These are phyloP conservation scores for Hyaloperonospora brassicae DNA, from an alignment of 352 stramenopile genomes.

Conservation along the genomic window DNA sequence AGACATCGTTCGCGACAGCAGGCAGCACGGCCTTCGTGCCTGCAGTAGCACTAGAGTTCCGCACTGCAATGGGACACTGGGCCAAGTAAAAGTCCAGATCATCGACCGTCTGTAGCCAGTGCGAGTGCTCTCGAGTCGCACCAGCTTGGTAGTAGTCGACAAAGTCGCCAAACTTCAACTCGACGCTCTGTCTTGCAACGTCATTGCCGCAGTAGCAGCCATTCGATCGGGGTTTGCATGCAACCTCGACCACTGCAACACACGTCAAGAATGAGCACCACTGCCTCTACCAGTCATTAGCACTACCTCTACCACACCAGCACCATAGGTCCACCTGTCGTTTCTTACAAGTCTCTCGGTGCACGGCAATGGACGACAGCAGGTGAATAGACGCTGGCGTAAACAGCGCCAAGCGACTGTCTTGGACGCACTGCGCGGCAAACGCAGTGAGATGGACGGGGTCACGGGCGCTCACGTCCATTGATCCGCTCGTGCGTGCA, in stretches of 20 bases:
- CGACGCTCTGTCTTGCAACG: slow-evolving; percentile 49
- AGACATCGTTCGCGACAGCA: slow-evolving; percentile 46
- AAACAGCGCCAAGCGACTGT: slow-evolving; percentile 19
- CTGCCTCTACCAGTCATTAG: no score
- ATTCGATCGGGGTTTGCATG: slow-evolving; percentile 44
- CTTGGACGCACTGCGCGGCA: slow-evolving; percentile 30
- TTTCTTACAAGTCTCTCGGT: slow-evolving; percentile 33
- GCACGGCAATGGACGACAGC: slow-evolving; percentile 22
- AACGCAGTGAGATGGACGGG: slow-evolving; percentile 27
- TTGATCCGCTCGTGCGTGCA: not conserved
- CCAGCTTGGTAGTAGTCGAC: slow-evolving; percentile 57
- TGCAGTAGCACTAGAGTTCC: slow-evolving; percentile 34
- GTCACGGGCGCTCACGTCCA: not conserved
- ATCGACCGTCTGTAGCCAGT: slow-evolving; percentile 67
- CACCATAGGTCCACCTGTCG: not conserved
- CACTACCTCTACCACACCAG: not conserved
- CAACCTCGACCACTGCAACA: slow-evolving; percentile 64
- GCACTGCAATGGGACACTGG: slow-evolving; percentile 66
- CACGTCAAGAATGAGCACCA: not conserved
- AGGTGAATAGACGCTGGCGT: slow-evolving; percentile 24
- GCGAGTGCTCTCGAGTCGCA: slow-evolving; percentile 20
- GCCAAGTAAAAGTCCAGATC: slow-evolving; percentile 80
- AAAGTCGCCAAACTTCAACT: slow-evolving; percentile 80
- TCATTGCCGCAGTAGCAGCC: slow-evolving; percentile 58
- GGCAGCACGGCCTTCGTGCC: slow-evolving; percentile 38